These are phyloP conservation scores for Fusarium albidum DNA, from an alignment of 2,329 filamentous ascomycete genomes.

Conservation along the genomic window DNA sequence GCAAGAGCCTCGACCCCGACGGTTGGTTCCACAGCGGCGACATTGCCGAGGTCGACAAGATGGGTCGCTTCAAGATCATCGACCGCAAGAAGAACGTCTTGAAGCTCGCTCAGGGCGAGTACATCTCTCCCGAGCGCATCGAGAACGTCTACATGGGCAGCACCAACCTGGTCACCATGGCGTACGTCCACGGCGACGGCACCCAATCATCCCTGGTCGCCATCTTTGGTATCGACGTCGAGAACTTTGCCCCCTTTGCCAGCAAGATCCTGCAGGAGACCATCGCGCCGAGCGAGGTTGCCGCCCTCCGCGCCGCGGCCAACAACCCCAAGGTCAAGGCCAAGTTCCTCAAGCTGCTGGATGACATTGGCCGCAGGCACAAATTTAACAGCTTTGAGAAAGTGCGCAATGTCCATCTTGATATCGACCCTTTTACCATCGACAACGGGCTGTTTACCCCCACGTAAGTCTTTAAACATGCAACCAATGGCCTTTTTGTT, in stretches of 20 bases:
- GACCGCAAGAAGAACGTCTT: conserved; percentile 99
- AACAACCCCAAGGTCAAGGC: conserved; percentile 75
- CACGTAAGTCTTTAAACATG: conserved; percentile 71
- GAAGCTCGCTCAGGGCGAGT: conserved; percentile 97
- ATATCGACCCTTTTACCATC: conserved; percentile 89
- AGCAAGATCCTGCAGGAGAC: conserved; percentile 76
- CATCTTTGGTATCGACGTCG: conserved; percentile 88
- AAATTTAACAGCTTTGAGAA: conserved; percentile 94
- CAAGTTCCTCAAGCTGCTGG: conserved; percentile 80
- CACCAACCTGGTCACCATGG: conserved; percentile 78
- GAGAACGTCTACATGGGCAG: conserved; percentile 93
- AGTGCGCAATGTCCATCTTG: conserved; percentile 76
- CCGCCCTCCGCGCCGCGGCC: conserved; percentile 72
- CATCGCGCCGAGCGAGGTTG: conserved; percentile 70
- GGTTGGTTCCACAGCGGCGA: conserved; percentile 99
- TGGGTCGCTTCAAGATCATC: conserved; percentile 90
- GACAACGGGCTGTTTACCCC: conserved; percentile 91
- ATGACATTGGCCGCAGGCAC: conserved; percentile 78
- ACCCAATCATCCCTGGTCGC: conserved; percentile 83
- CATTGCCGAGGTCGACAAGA: conserved; percentile 83
- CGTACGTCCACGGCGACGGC: conserved; percentile 90
- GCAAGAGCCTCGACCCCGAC: conserved; percentile 81
- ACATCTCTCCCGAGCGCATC: conserved; percentile 95
- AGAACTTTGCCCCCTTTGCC: conserved; percentile 82
- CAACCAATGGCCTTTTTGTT: background rate